A percentile compares a stretch with the other conserved stretches of the same genome.
These are phyloP conservation scores for Claviceps arundinis DNA, from an alignment of 2,329 filamentous ascomycete species.

Conservation along the genomic window DNA sequence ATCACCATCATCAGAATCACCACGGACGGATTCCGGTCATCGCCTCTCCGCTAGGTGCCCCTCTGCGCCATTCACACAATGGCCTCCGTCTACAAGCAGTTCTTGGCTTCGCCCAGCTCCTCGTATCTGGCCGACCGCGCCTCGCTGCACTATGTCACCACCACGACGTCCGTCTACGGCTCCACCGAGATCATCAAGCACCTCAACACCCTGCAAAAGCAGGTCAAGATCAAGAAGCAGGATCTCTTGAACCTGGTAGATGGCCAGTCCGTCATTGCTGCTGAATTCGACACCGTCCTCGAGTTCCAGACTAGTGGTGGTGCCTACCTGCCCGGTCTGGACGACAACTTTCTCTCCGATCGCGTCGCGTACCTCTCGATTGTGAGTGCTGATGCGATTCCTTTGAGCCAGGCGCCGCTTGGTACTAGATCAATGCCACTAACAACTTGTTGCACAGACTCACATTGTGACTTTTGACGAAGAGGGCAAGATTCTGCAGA, in stretches of 20 bases:
- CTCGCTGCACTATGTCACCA: slow-evolving; percentile 78
- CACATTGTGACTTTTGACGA: slow-evolving; percentile 80
- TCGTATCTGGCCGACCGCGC: slow-evolving; percentile 51
- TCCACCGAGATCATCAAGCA: slow-evolving; percentile 72
- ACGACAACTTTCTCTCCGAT: slow-evolving; percentile 88
- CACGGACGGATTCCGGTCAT: too few species aligned
- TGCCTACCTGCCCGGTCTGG: slow-evolving; percentile 73
- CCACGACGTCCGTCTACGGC: slow-evolving; percentile 60
- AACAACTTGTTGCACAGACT: slow-evolving; percentile 35
- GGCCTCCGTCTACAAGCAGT: slow-evolving; percentile 52
- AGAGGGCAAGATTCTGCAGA: slow-evolving; percentile 67
- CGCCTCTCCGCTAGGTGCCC: not conserved
- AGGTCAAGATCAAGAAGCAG: slow-evolving; percentile 74
- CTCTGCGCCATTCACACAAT: slow-evolving; percentile 14
- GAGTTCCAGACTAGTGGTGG: slow-evolving; percentile 75
- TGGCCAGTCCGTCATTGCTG: slow-evolving; percentile 55
- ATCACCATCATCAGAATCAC: not conserved
- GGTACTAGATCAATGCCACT: not conserved
- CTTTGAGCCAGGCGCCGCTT: too few species aligned
- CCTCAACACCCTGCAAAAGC: slow-evolving; percentile 53
- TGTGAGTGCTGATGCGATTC: slow-evolving; percentile 41
- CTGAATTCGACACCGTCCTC: slow-evolving; percentile 72
- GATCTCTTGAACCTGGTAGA: slow-evolving; percentile 64
- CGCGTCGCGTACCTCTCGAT: slow-evolving; percentile 66
- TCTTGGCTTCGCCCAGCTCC: slow-evolving; percentile 53